Conservation (phyloP, 2,329 filamentous ascomycete genomes). For the Lizonia empirigonia region DNA sequence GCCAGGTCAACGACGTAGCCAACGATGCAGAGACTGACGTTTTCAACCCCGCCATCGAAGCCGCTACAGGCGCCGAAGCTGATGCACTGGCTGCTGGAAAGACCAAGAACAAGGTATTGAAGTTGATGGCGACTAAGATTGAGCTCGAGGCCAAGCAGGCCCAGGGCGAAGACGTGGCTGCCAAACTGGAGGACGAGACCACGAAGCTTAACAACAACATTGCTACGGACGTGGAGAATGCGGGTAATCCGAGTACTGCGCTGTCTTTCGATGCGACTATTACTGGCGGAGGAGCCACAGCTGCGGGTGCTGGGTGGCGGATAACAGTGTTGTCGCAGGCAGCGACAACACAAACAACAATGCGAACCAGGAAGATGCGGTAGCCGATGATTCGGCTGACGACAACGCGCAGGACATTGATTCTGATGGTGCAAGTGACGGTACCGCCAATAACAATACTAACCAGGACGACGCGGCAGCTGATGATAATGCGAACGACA, state of each 20-base stretch:
- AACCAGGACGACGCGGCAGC: background rate
- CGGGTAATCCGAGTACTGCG: conserved; percentile 52
- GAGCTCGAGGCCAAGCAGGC: conserved; percentile 59
- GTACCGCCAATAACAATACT: background rate
- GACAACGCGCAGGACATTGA: background rate
- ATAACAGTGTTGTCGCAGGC: background rate
- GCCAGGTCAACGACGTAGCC: conserved; percentile 59
- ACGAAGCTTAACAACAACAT: conserved; percentile 63
- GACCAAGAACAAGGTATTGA: conserved; percentile 67
- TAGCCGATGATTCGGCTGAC: background rate
- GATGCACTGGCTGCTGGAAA: conserved; percentile 59
- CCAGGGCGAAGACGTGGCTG: conserved; percentile 56
- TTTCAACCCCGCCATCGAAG: conserved; percentile 61
- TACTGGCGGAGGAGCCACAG: conserved; percentile 24
- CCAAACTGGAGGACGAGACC: conserved; percentile 54
- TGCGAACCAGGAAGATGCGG: background rate
- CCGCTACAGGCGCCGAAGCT: conserved; percentile 52
- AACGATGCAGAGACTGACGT: conserved; percentile 60
- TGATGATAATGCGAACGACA: background rate
- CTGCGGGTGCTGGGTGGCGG: conserved; percentile 2
- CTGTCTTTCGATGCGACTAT: conserved; percentile 39
- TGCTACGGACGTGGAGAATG: conserved; percentile 53
- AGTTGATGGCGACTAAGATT: conserved; percentile 60
- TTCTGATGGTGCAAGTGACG: background rate
- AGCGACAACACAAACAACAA: background rate